These are phyloP conservation scores for Penicillium canariense DNA, from an alignment of 495 filamentous ascomycete species.

Conservation along the genomic window DNA sequence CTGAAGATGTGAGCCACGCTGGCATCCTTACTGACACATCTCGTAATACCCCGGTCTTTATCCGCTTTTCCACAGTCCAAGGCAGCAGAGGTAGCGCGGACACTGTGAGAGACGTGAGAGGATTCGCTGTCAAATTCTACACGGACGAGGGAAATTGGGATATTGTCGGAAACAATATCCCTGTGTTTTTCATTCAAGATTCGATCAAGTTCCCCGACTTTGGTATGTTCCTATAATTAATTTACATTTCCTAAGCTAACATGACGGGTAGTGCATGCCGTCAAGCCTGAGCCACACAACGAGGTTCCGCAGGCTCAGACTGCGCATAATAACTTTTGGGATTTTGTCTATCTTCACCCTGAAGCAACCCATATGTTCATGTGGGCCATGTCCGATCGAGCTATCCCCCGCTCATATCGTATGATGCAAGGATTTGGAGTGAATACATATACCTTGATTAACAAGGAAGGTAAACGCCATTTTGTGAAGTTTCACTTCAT, in stretches of 20 bases:
- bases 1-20: conserved; percentile 66
- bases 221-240: too few relatives aligned
- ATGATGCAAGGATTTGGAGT: conserved; percentile 96
- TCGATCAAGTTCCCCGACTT: conserved; percentile 71
- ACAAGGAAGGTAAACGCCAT: conserved; percentile 64
- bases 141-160: conserved; percentile 57
- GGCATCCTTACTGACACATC: conserved; percentile 76
- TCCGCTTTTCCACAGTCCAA: conserved; percentile 82
- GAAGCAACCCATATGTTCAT: conserved; percentile 71
- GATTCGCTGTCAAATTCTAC: conserved; percentile 80
- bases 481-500: conserved; percentile 85
- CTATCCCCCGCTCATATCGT: conserved; percentile 74
- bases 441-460: conserved; percentile 75
- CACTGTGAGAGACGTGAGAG: conserved; percentile 80
- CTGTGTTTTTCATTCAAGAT: conserved; percentile 75
- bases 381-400: conserved; percentile 64
- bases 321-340: conserved; percentile 65
- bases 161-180: conserved; percentile 75
- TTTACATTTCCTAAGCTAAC: too few relatives aligned
- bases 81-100: conserved; percentile 78
- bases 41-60: conserved; percentile 73
- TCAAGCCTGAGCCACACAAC: conserved; percentile 79
- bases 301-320: conserved; percentile 62
- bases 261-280: too few relatives aligned
- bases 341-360: conserved; percentile 52